Base-by-base conservation (phyloP, 495 filamentous ascomycete species). In the Xylaria curta region DNA sequence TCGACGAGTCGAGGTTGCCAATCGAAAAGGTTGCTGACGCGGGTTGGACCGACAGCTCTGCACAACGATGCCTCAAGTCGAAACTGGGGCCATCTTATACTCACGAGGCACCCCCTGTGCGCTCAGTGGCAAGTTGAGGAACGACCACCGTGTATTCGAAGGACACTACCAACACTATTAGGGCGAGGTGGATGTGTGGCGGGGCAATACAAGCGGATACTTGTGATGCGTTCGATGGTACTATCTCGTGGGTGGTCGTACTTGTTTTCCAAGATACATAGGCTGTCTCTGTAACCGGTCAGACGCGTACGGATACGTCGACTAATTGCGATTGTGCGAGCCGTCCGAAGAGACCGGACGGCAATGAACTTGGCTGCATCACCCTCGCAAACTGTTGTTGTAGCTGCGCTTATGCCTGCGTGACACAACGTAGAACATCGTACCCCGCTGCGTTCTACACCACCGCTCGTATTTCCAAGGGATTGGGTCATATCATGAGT, bases 381-480 rank as follows among this genome's bases (percentile, higher is more conserved):
- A 31, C 56, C 28, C 62, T 71, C 69, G 62, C 69, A 71, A 71
- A 71, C 69, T 71, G 62, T 65, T 66, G 61, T 70, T 71, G 60
- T 56, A 65, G 54, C n/a, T 56, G 40, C 31, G 49, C 69, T 46
- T 64, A 62, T 51, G 60, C 59, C 24, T 71, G 46, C 69, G 69
- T 71, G 49, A 47, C 53, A 71, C 69, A 24, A 40, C 69, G 51
- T 66, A 46, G 24, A 60, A 44, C 53, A 40, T 71, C 26, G 47
- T 40, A 40, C 62, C 28, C 51, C 60, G 19, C 61, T 31, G 24
- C 24, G 60, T 58, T 60, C 40, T 51, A 21, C 38, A 66, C 13
- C 59, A 28, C 24, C 24, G 42, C n/a, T 47, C 68, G 44, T 70
- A 56, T 70, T 64, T 15, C 68, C 68, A 64, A 49, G 68, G 59